These are phyloP conservation scores for Carex scoparia DNA, from an alignment of 176 grass and related monocot genomes.

Conservation along the genomic window DNA sequence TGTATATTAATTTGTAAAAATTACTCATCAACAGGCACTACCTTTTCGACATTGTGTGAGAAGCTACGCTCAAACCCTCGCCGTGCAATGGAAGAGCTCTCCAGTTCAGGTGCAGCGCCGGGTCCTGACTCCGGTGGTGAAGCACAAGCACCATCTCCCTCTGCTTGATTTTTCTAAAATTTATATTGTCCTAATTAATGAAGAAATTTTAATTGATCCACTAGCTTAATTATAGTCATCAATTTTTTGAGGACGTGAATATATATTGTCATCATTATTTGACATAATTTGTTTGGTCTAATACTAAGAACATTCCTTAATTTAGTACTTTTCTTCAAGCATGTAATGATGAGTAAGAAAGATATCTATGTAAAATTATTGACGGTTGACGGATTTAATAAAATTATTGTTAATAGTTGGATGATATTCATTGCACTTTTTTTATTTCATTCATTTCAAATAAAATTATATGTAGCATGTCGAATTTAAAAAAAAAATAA, in stretches of 20 bases:
- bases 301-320: neutral
- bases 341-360: neutral
- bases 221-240: neutral
- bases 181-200: neutral
- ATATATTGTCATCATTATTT: neutral
- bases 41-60: conserved; percentile 28
- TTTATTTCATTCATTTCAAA: neutral
- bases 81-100: conserved; percentile 20
- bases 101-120: conserved; percentile 25
- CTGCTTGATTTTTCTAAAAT: neutral
- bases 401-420: neutral
- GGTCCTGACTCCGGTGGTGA: neutral
- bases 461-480: no score
- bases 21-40: conserved; percentile 12
- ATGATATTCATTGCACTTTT: neutral
- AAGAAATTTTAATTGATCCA: neutral
- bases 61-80: conserved; percentile 19
- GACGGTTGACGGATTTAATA: neutral
- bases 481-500: no score
- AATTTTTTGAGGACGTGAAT: neutral
- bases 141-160: neutral
- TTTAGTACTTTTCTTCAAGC: neutral
- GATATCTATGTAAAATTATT: neutral
- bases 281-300: neutral
- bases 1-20: neutral